Evolutionary conservation across 2,329 filamentous ascomycete genomes (phyloP).

Genomic region (Phoma sp.): DNA sequence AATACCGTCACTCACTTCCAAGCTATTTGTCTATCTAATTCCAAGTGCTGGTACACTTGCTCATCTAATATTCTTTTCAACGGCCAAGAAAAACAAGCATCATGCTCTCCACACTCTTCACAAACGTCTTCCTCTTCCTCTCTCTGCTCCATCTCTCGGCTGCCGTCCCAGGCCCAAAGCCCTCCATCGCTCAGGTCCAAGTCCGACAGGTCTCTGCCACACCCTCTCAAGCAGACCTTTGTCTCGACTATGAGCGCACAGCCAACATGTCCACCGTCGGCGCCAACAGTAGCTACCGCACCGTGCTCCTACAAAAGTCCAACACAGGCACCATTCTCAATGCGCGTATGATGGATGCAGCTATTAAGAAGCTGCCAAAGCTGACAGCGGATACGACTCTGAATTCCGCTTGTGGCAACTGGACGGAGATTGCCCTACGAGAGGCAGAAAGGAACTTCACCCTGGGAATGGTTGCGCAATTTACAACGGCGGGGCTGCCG

Average conservation of each 20-base stretch:
- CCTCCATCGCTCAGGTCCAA: conserved; percentile 28
- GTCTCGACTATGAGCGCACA: conserved; percentile 54
- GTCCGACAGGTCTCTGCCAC: conserved; percentile 37
- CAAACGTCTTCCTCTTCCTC: conserved; percentile 37
- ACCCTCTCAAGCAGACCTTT: conserved; percentile 40
- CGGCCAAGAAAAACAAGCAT: conserved; percentile 6
- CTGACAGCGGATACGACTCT: conserved; percentile 52
- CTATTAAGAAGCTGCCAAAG: conserved; percentile 48
- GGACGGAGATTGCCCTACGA: conserved; percentile 53
- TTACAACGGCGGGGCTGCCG: conserved; percentile 38
- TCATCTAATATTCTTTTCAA: conserved; percentile 12
- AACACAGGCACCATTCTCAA: conserved; percentile 51
- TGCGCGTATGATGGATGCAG: conserved; percentile 53
- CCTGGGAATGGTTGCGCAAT: conserved; percentile 50
- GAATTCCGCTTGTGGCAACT: conserved; percentile 57
- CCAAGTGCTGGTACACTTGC: conserved; percentile 42
- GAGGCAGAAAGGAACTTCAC: conserved; percentile 57
- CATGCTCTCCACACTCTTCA: conserved; percentile 39
- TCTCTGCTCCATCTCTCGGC: conserved; percentile 31
- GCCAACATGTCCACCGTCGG: conserved; percentile 59
- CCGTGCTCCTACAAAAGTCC: conserved; percentile 55
- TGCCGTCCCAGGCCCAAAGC: conserved; percentile 20
- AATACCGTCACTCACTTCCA: conserved; percentile 24
- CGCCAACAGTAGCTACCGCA: conserved; percentile 56
- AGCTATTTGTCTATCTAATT: not conserved